A percentile compares a stretch with the other conserved stretches of the same genome.
phyloP scores from a whole-genome alignment of 1,139 yeast genomes.

The Nakaseomyces sp. region DNA sequence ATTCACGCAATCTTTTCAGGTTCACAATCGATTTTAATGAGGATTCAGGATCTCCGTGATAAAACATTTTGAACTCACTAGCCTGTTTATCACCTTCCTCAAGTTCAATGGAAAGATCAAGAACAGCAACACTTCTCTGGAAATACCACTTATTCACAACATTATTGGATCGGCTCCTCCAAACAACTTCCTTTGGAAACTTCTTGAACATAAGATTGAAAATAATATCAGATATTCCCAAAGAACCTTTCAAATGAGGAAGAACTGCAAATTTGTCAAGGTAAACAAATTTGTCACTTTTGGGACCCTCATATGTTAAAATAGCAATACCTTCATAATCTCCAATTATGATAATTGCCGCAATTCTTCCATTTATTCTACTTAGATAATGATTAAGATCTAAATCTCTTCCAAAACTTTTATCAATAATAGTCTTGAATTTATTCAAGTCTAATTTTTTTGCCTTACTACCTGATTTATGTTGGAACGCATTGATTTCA shows the following conservation, averaged over 20 bases:
- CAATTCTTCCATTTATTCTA: slow-evolving; percentile 57
- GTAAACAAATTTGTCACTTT: slow-evolving; percentile 41
- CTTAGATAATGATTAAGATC: slow-evolving; percentile 54
- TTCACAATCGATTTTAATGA: slow-evolving; percentile 14
- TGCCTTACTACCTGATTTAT: slow-evolving; percentile 4
- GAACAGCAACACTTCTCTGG: slow-evolving; percentile 68
- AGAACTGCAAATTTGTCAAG: slow-evolving; percentile 90
- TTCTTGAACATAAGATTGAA: slow-evolving; percentile 67
- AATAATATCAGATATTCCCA: slow-evolving; percentile 88
- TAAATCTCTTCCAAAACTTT: slow-evolving; percentile 67
- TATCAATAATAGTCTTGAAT: slow-evolving; percentile 56
- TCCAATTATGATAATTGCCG: slow-evolving; percentile 77
- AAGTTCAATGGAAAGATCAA: slow-evolving; percentile 37
- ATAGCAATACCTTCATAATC: slow-evolving; percentile 95
- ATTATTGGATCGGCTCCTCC: slow-evolving; percentile 81
- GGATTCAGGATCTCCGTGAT: slow-evolving; percentile 24
- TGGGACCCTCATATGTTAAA: slow-evolving; percentile 61
- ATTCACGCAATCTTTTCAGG: slow-evolving; percentile 19
- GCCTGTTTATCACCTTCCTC: slow-evolving; percentile 24
- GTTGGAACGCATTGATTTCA: background rate
- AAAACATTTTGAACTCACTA: slow-evolving; percentile 29
- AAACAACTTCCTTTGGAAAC: slow-evolving; percentile 66
- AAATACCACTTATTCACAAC: slow-evolving; percentile 98
- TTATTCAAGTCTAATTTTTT: slow-evolving; percentile 46
- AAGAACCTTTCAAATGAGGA: slow-evolving; percentile 73